phyloP scores from a whole-genome alignment of 2,329 filamentous ascomycete genomes.

The Alternaria viburni region DNA sequence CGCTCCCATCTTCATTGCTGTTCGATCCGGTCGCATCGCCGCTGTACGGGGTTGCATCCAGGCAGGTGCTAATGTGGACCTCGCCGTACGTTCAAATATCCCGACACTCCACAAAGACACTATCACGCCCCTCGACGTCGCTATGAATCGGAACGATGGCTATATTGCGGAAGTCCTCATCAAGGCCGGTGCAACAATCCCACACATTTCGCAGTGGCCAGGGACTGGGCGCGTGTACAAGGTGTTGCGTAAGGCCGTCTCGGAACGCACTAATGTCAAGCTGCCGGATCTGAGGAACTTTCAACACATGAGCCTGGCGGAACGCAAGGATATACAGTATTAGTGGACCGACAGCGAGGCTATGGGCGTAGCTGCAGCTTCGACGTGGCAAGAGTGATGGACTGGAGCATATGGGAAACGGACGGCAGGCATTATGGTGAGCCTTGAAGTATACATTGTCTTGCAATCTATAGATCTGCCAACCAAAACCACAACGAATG shows the following conservation, averaged over 20 bases:
- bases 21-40: background rate
- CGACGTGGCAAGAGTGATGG: background rate
- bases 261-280: background rate
- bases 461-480: background rate
- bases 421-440: background rate
- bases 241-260: background rate
- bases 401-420: background rate
- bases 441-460: background rate
- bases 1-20: background rate
- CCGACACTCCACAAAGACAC: background rate
- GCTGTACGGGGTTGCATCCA: background rate
- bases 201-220: background rate
- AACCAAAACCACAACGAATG: background rate
- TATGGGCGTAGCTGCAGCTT: background rate
- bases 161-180: fast-evolving
- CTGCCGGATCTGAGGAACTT: background rate
- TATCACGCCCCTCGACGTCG: background rate
- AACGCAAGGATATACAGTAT: background rate
- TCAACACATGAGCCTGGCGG: background rate
- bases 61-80: background rate
- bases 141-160: background rate
- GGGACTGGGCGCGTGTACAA: background rate
- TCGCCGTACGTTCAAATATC: background rate
- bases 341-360: background rate
- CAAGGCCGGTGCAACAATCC: background rate